phyloP scores from a whole-genome alignment of 169 alveolate species.

The Cryptosporidium muris region DNA sequence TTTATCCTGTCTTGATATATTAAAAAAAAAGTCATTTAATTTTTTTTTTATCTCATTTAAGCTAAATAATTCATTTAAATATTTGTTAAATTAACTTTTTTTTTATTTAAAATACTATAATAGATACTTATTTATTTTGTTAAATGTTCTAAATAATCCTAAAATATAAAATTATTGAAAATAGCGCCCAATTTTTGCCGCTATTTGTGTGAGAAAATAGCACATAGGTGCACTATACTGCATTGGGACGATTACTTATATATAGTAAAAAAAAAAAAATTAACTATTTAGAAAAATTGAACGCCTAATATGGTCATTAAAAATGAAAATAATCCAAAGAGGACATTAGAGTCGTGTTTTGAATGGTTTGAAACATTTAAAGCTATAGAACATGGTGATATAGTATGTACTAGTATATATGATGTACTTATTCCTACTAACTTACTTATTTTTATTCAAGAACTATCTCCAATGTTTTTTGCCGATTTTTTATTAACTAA shows the following conservation, averaged over 20 bases:
- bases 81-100: no score
- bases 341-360: constrained; percentile 45
- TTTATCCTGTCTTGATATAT: no score
- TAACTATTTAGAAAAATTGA: neutral
- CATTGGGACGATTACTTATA: neutral
- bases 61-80: no score
- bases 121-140: no score
- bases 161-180: no score
- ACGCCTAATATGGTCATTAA: constrained; percentile 1
- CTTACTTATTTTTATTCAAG: constrained; percentile 51
- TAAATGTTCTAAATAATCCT: no score
- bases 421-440: constrained; percentile 49
- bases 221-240: no score
- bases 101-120: no score
- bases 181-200: no score
- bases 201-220: no score
- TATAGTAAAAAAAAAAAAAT: neutral
- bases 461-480: constrained; percentile 68
- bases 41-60: no score
- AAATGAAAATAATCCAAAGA: constrained; percentile 41
- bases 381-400: constrained; percentile 39
- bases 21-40: no score
- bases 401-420: constrained; percentile 22
- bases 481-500: constrained; percentile 54
- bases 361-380: constrained; percentile 70